Base-by-base conservation (phyloP, 176 grass and related monocot species). In the Triticum monococcum region DNA sequence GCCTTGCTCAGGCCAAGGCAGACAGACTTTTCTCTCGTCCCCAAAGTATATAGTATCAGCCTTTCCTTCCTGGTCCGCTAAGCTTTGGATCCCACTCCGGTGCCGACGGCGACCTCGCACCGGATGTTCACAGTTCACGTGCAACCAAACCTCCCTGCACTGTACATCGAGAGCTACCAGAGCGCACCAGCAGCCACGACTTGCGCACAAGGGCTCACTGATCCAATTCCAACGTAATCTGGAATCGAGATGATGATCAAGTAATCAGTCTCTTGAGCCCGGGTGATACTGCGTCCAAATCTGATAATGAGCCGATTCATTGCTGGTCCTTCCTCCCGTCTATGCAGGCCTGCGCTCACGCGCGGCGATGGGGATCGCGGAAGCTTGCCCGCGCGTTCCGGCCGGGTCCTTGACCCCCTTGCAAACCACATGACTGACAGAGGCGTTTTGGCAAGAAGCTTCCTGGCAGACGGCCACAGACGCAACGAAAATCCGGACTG, bases 81-180 rank as follows among this genome's bases (percentile, higher is more conserved):
- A 50, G 7, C 12, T 64, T 43, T 46, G 2, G 38, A 9, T 40
- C 68, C 40, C 32, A 72, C 24, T 75, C n/a, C 38, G 60, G 13
- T 9, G 0, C 18, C 25, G 88, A 82, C 62, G 2, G 72, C 50
- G 78, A 89, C 83, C 48, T 20, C 38, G 1, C 62, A 77, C 36
- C 84, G 28, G 54, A 72, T 56, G 52, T 90, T 90, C 88, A 78
- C 83, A 54, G 52, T 90, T 90, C 88, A 78, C 83, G 64, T 70
- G 72, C 79, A 38, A 50, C 80, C 63, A 37, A 68, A 69, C 24
- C 37, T 4, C 32, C 9, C 10, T 41, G 9, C 16, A 12, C 14
- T 32, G 25, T 32, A 6, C 24, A 12, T 26, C 24, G 26, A 67
- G 2, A 8, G 3, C 65, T 0, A 68, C 7, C 31, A 8, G 6